Percentiles rank a stretch among this genome's conserved stretches.
These are phyloP conservation scores for Phaeosphaeriaceae sp. DNA, from an alignment of 2,329 filamentous ascomycete genomes.

Conservation along the genomic window DNA sequence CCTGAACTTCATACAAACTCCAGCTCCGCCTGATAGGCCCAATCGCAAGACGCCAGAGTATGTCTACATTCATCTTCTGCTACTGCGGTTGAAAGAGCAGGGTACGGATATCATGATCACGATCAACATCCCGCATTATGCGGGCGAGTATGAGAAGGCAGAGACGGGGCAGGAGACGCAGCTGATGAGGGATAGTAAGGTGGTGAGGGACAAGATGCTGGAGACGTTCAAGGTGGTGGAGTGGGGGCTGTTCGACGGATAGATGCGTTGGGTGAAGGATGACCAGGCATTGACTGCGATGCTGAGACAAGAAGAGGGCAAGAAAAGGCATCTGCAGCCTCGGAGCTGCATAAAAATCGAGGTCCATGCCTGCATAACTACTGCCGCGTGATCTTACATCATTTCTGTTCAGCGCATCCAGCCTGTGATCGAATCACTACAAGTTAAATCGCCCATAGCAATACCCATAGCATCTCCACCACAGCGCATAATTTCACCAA, in stretches of 20 bases:
- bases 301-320: neutral
- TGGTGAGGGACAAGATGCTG: slow-evolving; percentile 74
- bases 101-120: slow-evolving; percentile 83
- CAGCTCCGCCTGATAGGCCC: slow-evolving; percentile 44
- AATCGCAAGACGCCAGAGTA: slow-evolving; percentile 57
- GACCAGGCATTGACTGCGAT: neutral
- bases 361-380: too few species aligned
- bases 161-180: slow-evolving; percentile 65
- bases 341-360: too few species aligned
- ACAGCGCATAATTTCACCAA: neutral
- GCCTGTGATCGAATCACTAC: too few species aligned
- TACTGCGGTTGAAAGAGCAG: slow-evolving; percentile 77
- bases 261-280: neutral
- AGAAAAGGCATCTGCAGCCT: neutral
- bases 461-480: too few species aligned
- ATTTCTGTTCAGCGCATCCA: too few species aligned
- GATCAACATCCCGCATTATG: slow-evolving; percentile 86
- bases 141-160: slow-evolving; percentile 74
- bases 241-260: slow-evolving; percentile 72
- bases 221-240: slow-evolving; percentile 79
- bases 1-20: slow-evolving; percentile 66
- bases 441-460: too few species aligned
- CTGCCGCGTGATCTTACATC: too few species aligned
- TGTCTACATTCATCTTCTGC: slow-evolving; percentile 77
- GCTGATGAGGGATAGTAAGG: slow-evolving; percentile 67